phyloP scores from a whole-genome alignment of 352 stramenopile species.

The Pilasporangium apinafurcum region DNA sequence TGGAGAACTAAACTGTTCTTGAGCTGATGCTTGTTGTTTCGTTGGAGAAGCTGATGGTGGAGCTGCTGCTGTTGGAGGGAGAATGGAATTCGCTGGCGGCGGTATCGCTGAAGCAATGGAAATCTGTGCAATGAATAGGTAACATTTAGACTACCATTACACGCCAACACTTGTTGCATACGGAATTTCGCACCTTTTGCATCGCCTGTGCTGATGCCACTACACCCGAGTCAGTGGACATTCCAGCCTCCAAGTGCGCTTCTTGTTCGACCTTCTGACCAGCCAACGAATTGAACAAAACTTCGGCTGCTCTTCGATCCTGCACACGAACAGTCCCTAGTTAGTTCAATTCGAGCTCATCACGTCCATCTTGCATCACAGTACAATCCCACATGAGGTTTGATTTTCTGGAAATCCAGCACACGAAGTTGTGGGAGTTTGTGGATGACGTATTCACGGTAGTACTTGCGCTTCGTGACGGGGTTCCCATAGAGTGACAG shows the following conservation, averaged over 20 bases:
- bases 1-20: slow-evolving; percentile 4
- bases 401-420: slow-evolving; percentile 85
- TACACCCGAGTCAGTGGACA: slow-evolving; percentile 19
- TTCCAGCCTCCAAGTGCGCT: slow-evolving; percentile 26
- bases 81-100: slow-evolving; percentile 8
- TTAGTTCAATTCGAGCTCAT: slow-evolving; percentile 3
- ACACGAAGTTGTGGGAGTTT: slow-evolving; percentile 82
- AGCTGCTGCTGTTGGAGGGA: slow-evolving; percentile 21
- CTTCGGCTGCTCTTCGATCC: slow-evolving; percentile 69
- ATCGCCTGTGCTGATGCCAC: slow-evolving; percentile 30
- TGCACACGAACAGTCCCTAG: no score
- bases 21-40: slow-evolving; percentile 11
- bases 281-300: slow-evolving; percentile 72
- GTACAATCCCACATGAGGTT: slow-evolving; percentile 37
- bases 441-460: slow-evolving; percentile 91
- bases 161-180: background rate
- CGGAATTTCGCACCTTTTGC: slow-evolving; percentile 14
- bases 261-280: slow-evolving; percentile 63
- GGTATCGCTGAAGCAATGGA: slow-evolving; percentile 7
- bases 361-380: background rate
- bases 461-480: slow-evolving; percentile 87
- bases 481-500: slow-evolving; percentile 85
- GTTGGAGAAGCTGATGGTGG: background rate
- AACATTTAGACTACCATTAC: background rate
- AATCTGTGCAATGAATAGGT: slow-evolving; percentile 23